Evolutionary conservation across 805 yeast species (phyloP).

Genomic region (Myxozyma neotropica): DNA sequence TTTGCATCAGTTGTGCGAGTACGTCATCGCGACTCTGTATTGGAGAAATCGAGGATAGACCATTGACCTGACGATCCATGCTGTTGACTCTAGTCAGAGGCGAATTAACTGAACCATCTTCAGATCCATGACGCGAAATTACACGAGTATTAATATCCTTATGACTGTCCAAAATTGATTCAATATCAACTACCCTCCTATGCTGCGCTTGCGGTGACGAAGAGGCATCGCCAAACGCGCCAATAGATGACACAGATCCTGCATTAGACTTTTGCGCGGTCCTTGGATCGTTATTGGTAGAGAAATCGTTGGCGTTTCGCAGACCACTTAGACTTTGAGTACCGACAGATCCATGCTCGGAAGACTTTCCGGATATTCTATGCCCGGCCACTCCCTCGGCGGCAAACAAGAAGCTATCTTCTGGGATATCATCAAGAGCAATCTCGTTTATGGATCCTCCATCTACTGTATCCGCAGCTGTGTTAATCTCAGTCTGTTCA

Average conservation of each 20-base stretch:
- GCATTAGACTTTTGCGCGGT: neutral
- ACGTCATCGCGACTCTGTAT: neutral
- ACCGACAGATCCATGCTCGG: constrained; percentile 4
- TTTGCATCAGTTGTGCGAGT: neutral
- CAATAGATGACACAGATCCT: constrained; percentile 15
- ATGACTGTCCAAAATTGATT: constrained; percentile 24
- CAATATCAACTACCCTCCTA: constrained; percentile 13
- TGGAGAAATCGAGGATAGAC: neutral
- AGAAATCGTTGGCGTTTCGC: neutral
- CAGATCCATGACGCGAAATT: constrained; percentile 22
- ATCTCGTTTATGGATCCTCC: constrained; percentile 4
- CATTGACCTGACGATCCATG: neutral
- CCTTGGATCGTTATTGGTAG: neutral
- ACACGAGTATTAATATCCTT: constrained; percentile 24
- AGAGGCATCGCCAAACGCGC: constrained; percentile 12
- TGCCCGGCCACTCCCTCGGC: neutral
- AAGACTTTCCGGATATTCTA: neutral
- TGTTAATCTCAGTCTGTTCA: neutral
- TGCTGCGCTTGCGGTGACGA: neutral
- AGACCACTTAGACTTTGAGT: neutral
- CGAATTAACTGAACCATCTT: constrained; percentile 4
- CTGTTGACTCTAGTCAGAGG: neutral
- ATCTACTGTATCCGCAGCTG: neutral
- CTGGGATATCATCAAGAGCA: constrained; percentile 15
- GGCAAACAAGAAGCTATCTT: constrained; percentile 17